phyloP scores from a whole-genome alignment of 441 rosid genomes.

The Adansonia grandidieri region DNA sequence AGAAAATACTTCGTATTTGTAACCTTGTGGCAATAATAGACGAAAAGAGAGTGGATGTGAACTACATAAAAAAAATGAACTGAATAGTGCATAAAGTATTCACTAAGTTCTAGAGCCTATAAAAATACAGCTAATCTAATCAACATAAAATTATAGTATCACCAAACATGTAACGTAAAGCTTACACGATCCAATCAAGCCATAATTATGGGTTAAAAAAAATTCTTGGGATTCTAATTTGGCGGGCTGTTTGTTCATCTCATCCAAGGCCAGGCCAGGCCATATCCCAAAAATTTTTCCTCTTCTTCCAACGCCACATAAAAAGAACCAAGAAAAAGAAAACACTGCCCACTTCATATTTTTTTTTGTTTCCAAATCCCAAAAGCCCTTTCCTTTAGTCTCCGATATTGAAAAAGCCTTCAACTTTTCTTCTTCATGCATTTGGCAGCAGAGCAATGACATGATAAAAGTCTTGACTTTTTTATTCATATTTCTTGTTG shows the following conservation, averaged over 20 bases:
- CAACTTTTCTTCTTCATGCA: neutral
- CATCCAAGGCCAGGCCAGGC: neutral
- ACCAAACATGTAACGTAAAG: neutral
- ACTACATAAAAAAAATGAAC: neutral
- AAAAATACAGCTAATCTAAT: neutral
- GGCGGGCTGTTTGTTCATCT: constrained; percentile 34
- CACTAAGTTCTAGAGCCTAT: neutral
- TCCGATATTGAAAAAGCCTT: neutral
- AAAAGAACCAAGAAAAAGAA: neutral
- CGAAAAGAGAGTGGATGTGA: neutral
- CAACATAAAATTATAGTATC: neutral
- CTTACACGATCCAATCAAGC: constrained; percentile 4
- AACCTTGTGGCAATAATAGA: no score
- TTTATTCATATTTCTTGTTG: constrained; percentile 3
- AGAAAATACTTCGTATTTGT: no score
- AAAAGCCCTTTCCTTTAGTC: neutral
- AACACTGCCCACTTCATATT: neutral
- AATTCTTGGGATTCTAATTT: constrained; percentile 38
- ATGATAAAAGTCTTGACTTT: neutral
- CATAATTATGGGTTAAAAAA: constrained; percentile 24
- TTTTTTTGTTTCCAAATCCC: neutral
- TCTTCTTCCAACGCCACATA: neutral
- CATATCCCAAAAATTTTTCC: constrained; percentile 1
- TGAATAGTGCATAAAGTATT: no score
- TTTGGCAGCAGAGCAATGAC: neutral